Conservation (phyloP, 768 basidiomycete genomes). For the Exidia glandulosa region DNA sequence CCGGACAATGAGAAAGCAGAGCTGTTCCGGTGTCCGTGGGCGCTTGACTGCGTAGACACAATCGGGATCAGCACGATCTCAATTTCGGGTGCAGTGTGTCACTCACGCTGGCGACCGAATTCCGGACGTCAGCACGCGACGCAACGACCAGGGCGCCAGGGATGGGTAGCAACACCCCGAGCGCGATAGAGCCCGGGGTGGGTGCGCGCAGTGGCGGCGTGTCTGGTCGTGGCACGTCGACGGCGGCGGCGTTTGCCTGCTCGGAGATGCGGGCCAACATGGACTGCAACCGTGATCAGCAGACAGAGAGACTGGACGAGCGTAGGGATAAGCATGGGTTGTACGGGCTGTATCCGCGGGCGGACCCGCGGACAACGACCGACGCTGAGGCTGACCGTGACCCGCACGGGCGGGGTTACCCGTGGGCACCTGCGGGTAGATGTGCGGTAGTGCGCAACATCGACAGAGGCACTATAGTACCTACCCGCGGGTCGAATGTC, state of each 20-base stretch:
- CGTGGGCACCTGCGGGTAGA: no score
- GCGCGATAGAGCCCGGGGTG: background rate
- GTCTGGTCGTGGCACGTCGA: background rate
- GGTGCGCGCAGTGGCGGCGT: background rate
- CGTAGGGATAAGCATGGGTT: no score
- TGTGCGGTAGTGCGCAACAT: no score
- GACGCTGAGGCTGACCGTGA: no score
- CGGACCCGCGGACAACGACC: no score
- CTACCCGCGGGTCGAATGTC: no score
- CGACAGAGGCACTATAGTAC: no score
- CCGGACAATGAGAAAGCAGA: background rate
- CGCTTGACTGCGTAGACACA: background rate
- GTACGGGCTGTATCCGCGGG: no score
- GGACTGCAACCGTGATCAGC: background rate
- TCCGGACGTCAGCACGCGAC: background rate
- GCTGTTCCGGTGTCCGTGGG: no score
- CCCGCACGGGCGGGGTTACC: no score
- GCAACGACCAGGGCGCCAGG: background rate
- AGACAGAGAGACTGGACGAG: no score
- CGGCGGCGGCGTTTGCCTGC: background rate
- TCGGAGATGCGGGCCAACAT: background rate
- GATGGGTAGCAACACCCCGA: background rate
- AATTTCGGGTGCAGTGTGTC: no score
- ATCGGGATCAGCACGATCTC: background rate
- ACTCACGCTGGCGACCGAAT: background rate